phyloP scores from a whole-genome alignment of 1,284 basidiomycete species.

The Puccinia hordei region DNA sequence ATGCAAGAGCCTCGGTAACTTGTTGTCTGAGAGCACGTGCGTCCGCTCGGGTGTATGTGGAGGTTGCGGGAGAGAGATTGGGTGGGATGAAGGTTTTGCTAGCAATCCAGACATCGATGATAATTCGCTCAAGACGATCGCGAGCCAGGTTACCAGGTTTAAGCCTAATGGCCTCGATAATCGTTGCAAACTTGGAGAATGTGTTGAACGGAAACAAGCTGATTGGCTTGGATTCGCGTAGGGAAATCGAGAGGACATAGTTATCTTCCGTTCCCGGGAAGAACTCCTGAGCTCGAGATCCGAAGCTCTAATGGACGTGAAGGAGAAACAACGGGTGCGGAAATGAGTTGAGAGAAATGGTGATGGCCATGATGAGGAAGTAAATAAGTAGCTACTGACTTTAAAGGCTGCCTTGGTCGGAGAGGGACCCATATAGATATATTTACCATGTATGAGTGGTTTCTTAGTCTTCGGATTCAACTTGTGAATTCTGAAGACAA shows the following conservation, averaged over 20 bases:
- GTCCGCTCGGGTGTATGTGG: background rate
- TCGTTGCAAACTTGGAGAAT: background rate
- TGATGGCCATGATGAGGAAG: background rate
- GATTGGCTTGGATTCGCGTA: background rate
- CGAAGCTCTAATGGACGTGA: background rate
- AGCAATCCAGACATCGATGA: slow-evolving; percentile 5
- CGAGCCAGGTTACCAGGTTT: background rate
- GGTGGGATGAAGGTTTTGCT: background rate
- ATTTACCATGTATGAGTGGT: background rate
- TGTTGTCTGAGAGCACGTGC: background rate
- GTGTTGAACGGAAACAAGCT: background rate
- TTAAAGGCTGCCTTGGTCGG: background rate
- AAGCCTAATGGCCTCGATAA: background rate
- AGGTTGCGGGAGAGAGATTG: background rate
- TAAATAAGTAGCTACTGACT: background rate
- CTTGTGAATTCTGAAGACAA: slow-evolving; percentile 15
- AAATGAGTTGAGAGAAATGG: background rate
- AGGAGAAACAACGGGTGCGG: background rate
- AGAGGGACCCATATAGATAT: background rate
- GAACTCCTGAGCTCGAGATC: background rate
- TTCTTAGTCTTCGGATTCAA: background rate
- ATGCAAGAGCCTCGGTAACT: background rate
- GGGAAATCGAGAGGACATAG: background rate
- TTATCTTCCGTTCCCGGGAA: background rate
- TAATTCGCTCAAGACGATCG: background rate